Evolutionary conservation across 169 alveolate species (phyloP).

Genomic region (Cryptosporidium xiaoi): DNA sequence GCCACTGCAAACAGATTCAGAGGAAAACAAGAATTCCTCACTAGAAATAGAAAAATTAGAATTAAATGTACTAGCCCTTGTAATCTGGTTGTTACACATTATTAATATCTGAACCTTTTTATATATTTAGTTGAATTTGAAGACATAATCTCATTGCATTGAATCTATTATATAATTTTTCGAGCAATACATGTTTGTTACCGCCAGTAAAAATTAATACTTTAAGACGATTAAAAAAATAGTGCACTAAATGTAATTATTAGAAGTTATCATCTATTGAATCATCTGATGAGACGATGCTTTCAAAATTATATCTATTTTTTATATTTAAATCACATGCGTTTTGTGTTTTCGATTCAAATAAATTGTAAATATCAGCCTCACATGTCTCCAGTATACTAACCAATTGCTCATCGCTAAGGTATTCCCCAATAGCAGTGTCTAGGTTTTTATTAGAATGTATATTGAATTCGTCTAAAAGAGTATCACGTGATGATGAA

Average conservation of each 20-base stretch:
- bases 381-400: constrained; percentile 61
- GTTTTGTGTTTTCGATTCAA: no score
- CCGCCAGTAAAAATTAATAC: no score
- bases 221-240: no score
- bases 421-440: constrained; percentile 18
- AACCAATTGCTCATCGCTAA: constrained; percentile 68
- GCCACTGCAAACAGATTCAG: constrained; percentile 99
- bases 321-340: no score
- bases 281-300: constrained; percentile 22
- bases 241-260: not conserved
- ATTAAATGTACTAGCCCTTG: not conserved
- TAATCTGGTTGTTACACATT: not conserved
- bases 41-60: not conserved
- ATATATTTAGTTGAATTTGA: no score
- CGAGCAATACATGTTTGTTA: no score
- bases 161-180: no score
- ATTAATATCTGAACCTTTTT: no score
- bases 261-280: constrained; percentile 36
- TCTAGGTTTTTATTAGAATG: not conserved
- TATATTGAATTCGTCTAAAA: not conserved
- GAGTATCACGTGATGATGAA: not conserved
- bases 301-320: not conserved
- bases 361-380: not conserved
- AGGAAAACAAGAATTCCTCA: constrained; percentile 92
- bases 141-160: no score